Conservation (phyloP, 805 yeast species). For the Lachancea mirantina region DNA sequence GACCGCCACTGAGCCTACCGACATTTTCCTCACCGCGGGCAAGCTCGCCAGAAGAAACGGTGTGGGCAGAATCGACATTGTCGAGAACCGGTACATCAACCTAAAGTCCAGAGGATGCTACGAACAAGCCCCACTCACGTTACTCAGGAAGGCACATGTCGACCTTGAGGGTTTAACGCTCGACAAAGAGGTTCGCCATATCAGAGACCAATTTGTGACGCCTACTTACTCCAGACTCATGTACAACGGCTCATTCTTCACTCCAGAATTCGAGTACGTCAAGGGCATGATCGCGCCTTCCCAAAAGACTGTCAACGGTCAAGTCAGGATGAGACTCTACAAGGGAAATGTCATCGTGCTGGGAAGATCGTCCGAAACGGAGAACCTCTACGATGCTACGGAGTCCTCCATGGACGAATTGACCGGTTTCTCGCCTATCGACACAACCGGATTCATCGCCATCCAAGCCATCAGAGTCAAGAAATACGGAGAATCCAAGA, state of each 20-base stretch:
- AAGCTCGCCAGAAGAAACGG: slow-evolving; percentile 97
- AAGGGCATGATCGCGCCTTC: slow-evolving; percentile 92
- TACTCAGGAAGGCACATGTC: slow-evolving; percentile 88
- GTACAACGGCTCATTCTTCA: slow-evolving; percentile 96
- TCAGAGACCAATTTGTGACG: slow-evolving; percentile 95
- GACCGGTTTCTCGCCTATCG: slow-evolving; percentile 95
- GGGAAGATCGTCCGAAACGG: slow-evolving; percentile 94
- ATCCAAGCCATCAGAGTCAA: slow-evolving; percentile 97
- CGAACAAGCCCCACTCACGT: slow-evolving; percentile 97
- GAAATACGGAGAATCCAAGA: slow-evolving; percentile 94
- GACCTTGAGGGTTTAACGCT: slow-evolving; percentile 95
- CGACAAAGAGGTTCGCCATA: slow-evolving; percentile 95
- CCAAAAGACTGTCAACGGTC: slow-evolving; percentile 92
- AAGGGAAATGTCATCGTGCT: slow-evolving; percentile 79
- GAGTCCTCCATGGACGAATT: slow-evolving; percentile 99
- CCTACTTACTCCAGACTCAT: slow-evolving; percentile 82
- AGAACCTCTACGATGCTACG: slow-evolving; percentile 94
- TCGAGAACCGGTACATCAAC: slow-evolving; percentile 98
- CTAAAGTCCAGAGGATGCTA: slow-evolving; percentile 99
- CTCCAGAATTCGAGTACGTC: slow-evolving; percentile 96
- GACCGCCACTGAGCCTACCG: slow-evolving; percentile 79
- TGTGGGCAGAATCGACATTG: slow-evolving; percentile 98
- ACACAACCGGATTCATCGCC: slow-evolving; percentile 94
- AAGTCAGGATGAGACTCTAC: slow-evolving; percentile 87
- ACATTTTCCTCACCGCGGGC: slow-evolving; percentile 86